Evolutionary conservation across 148 eudicot species (phyloP).

Genomic region (Pharnaceum exiguum): DNA sequence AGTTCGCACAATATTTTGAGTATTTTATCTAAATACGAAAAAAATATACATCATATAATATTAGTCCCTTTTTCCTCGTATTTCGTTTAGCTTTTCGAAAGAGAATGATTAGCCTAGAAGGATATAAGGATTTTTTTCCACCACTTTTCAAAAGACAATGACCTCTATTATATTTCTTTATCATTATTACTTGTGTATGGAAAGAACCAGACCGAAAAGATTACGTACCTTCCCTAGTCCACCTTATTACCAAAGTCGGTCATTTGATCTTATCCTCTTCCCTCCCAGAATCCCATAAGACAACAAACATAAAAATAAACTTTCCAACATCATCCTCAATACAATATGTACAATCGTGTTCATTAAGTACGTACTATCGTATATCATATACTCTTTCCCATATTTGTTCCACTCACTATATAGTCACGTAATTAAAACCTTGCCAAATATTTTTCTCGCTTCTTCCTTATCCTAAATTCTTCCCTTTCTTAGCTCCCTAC

Average conservation of each 20-base stretch:
- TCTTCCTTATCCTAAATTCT: conserved; percentile 19
- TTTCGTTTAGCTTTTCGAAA: too few relatives aligned
- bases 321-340: conserved; percentile 1
- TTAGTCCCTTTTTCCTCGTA: too few relatives aligned
- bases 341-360: not conserved
- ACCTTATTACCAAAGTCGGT: conserved; percentile 14
- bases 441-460: not conserved
- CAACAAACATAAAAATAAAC: not conserved
- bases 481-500: conserved; percentile 12
- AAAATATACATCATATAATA: too few relatives aligned
- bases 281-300: not conserved
- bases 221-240: conserved; percentile 17
- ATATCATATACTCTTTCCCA: not conserved
- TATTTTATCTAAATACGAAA: too few relatives aligned
- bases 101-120: too few relatives aligned
- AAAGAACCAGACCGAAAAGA: not conserved
- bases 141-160: not conserved
- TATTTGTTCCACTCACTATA: not conserved
- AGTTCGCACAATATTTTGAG: too few relatives aligned
- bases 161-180: not conserved
- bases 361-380: conserved; percentile 1
- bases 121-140: too few relatives aligned
- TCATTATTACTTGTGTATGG: too few relatives aligned
- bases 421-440: not conserved
- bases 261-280: conserved; percentile 18